These are phyloP conservation scores for Alternaria novae-zelandiae DNA, from an alignment of 2,329 filamentous ascomycete species.

Conservation along the genomic window DNA sequence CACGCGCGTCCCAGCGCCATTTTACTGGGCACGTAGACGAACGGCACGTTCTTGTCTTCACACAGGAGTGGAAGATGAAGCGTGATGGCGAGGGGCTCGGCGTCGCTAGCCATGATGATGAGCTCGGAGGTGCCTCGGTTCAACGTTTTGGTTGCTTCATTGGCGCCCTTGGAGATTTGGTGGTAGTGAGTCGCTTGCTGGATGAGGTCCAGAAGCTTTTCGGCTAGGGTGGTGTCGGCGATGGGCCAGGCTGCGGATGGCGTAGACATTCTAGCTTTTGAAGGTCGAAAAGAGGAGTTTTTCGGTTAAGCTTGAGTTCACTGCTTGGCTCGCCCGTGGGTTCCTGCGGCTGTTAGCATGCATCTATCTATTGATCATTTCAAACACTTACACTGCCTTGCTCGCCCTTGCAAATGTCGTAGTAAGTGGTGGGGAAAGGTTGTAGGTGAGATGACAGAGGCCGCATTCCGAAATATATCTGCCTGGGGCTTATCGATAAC, in stretches of 20 bases:
- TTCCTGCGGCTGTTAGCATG: neutral
- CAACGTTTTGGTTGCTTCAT: neutral
- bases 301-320: neutral
- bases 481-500: constrained; percentile 16
- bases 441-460: neutral
- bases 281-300: neutral
- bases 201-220: neutral
- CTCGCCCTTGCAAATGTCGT: neutral
- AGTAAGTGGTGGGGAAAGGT: neutral
- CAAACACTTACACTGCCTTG: neutral
- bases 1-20: neutral
- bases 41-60: neutral
- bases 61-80: neutral
- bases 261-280: neutral
- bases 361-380: neutral
- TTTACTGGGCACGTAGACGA: neutral
- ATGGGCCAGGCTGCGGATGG: neutral
- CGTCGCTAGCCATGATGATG: neutral
- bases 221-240: neutral
- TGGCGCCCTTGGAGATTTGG: neutral
- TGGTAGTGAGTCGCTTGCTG: neutral
- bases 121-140: neutral
- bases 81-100: neutral
- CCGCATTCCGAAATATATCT: too few species aligned
- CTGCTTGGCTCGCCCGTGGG: neutral